phyloP scores from a whole-genome alignment of 805 yeast species.

The Monosporozyma aerobia region DNA sequence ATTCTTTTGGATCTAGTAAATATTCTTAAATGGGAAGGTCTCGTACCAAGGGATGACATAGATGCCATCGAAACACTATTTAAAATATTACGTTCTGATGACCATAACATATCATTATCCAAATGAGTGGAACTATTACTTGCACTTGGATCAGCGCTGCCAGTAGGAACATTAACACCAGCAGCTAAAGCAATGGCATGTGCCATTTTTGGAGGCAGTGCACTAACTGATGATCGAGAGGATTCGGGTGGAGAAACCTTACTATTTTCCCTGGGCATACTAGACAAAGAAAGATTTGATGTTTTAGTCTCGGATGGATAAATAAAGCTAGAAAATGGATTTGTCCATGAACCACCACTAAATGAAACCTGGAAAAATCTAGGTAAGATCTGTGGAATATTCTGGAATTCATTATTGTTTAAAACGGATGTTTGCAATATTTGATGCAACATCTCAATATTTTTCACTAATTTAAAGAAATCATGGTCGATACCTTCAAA shows the following conservation, averaged over 20 bases:
- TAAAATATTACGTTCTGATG: background rate
- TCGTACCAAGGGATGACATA: slow-evolving; percentile 4
- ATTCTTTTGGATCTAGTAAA: slow-evolving; percentile 14
- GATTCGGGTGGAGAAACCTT: background rate
- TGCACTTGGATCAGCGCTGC: background rate
- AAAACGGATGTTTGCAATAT: slow-evolving; percentile 19
- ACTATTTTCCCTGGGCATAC: background rate
- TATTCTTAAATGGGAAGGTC: slow-evolving; percentile 12
- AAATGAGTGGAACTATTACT: background rate
- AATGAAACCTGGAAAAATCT: slow-evolving; percentile 56
- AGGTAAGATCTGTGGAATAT: slow-evolving; percentile 59
- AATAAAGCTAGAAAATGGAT: slow-evolving; percentile 42
- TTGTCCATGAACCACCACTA: slow-evolving; percentile 74
- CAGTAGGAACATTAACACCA: slow-evolving; percentile 8
- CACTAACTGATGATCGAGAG: slow-evolving; percentile 1
- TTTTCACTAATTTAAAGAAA: slow-evolving; percentile 25
- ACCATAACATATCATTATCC: background rate
- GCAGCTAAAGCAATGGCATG: slow-evolving; percentile 18
- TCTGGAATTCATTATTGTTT: slow-evolving; percentile 9
- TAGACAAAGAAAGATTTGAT: background rate
- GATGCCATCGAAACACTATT: background rate
- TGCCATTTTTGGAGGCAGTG: slow-evolving; percentile 17
- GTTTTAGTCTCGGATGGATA: slow-evolving; percentile 4
- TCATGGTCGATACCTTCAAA: slow-evolving; percentile 18
- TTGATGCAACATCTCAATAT: slow-evolving; percentile 23